Conservation (phyloP, 331 rosid species). For the Dryas integrifolia region DNA sequence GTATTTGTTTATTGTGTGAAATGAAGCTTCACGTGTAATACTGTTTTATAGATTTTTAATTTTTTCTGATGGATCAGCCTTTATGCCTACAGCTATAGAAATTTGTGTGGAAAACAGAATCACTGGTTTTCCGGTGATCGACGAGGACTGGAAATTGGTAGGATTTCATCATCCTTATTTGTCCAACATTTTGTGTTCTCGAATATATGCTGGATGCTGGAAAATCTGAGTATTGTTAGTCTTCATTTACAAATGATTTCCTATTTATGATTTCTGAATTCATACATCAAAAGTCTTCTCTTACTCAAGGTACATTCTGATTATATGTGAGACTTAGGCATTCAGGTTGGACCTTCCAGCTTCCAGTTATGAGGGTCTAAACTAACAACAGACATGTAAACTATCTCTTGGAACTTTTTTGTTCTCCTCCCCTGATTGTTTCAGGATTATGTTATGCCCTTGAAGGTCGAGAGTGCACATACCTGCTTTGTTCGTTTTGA, state of each 20-base stretch:
- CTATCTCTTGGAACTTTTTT: not conserved
- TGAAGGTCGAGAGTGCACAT: not conserved
- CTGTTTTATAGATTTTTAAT: not conserved
- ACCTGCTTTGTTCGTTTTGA: no score
- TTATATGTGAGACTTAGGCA: not conserved
- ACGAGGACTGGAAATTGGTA: constrained; percentile 86
- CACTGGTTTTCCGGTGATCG: constrained; percentile 94
- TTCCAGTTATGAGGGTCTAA: not conserved
- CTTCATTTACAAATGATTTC: not conserved
- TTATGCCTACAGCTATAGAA: constrained; percentile 73
- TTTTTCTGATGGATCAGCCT: constrained; percentile 30
- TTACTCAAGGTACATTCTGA: not conserved
- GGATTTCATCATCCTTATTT: constrained; percentile 24
- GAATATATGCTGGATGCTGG: not conserved
- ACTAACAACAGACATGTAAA: not conserved
- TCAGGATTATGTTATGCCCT: not conserved
- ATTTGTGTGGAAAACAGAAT: constrained; percentile 81
- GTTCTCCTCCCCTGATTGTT: not conserved
- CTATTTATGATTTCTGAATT: not conserved
- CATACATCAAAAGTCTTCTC: not conserved
- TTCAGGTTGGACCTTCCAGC: not conserved
- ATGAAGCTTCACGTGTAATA: constrained; percentile 1
- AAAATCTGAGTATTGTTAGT: not conserved
- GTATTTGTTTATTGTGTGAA: constrained; percentile 36
- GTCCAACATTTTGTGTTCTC: not conserved